Conservation (phyloP, 257 asterid species). For the Solanum dulcamara region DNA sequence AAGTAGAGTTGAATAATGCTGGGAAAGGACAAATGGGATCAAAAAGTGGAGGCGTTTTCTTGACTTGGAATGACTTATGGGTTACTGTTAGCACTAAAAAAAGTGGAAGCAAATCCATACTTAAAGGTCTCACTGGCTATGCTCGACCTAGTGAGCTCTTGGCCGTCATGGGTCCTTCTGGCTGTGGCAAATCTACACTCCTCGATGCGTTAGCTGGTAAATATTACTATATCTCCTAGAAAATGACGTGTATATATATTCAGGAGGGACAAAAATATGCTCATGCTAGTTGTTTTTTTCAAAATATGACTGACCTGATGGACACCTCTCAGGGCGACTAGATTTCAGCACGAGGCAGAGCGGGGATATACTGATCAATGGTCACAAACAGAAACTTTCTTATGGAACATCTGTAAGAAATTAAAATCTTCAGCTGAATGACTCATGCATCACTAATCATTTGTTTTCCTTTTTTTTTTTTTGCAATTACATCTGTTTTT, state of each 20-base stretch:
- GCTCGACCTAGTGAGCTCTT: slow-evolving; percentile 10
- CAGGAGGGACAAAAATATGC: neutral
- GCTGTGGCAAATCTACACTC: slow-evolving; percentile 13
- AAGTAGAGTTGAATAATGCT: neutral
- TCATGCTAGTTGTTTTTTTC: neutral
- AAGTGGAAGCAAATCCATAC: neutral
- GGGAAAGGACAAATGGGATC: neutral
- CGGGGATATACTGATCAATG: slow-evolving; percentile 17
- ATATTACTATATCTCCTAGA: neutral
- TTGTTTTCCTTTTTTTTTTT: neutral
- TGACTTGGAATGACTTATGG: slow-evolving; percentile 17
- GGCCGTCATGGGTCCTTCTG: slow-evolving; percentile 20
- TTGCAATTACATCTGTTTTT: neutral
- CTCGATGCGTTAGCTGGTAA: slow-evolving; percentile 17
- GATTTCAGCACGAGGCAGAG: slow-evolving; percentile 9
- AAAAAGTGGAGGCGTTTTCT: neutral
- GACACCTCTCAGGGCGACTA: slow-evolving; percentile 2
- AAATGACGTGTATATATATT: neutral
- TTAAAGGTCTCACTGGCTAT: slow-evolving; percentile 14
- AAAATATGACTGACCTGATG: neutral
- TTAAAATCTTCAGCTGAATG: neutral
- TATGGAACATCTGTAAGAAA: slow-evolving; percentile 21
- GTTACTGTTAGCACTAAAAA: slow-evolving; percentile 2
- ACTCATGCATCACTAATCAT: neutral
- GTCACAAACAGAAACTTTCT: slow-evolving; percentile 11